Evolutionary conservation across 2,329 filamentous ascomycete species (phyloP).

Genomic region (Hymenoscyphus infarciens): DNA sequence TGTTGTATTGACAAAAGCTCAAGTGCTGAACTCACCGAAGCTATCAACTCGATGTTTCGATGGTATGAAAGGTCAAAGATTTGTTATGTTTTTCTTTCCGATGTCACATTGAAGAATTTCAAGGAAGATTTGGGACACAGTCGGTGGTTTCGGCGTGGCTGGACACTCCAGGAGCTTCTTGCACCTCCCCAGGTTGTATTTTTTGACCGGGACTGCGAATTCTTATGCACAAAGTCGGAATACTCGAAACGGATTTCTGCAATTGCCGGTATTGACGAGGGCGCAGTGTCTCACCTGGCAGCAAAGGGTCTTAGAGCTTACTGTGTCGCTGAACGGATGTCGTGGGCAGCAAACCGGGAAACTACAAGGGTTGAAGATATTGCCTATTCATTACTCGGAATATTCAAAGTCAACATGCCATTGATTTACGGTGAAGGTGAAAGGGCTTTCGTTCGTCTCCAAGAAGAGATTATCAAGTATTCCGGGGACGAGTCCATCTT

Average conservation of each 20-base stretch:
- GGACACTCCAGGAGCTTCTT: constrained; percentile 6
- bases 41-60: no score
- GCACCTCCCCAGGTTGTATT: background rate
- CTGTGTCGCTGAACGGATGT: constrained; percentile 5
- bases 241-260: background rate
- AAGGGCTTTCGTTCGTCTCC: constrained; percentile 3
- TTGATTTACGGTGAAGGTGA: constrained; percentile 9
- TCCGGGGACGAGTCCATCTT: constrained; percentile 6
- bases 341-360: constrained; percentile 3
- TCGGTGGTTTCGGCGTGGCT: background rate
- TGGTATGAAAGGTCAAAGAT: constrained; percentile 2
- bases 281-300: background rate
- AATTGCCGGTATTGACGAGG: background rate
- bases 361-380: constrained; percentile 5
- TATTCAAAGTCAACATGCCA: constrained; percentile 10
- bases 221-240: no score
- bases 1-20: constrained; percentile 4
- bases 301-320: background rate
- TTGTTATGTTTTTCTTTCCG: constrained; percentile 1
- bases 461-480: constrained; percentile 5
- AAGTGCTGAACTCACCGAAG: background rate
- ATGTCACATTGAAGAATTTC: background rate
- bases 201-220: background rate
- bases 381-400: constrained; percentile 7
- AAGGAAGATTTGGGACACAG: background rate